Evolutionary conservation across 1,284 basidiomycete species (phyloP), one percentile per base, ranked within the genome.

Genomic region (Mycena sp.): DNA sequence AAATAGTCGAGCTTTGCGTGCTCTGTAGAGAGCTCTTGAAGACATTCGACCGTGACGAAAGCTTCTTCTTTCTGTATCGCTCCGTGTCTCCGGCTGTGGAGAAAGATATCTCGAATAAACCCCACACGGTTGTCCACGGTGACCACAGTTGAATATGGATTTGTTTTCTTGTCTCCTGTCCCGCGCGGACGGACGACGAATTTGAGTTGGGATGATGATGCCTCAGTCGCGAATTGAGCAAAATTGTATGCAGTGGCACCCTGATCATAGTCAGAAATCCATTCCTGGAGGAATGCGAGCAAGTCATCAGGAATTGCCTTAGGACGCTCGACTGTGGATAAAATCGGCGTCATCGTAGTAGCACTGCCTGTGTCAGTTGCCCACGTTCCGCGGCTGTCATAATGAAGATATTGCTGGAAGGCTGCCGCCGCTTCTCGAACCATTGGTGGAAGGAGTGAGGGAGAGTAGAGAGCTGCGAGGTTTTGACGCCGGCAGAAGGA

Each of bases 401-500:
- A 29, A 38, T 38, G 40, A 11, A 41, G 44, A 29, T 54, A 35
- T 23, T 25, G 40, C 25, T 30, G 10, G 37, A 54, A 54, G 17
- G 52, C 52, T 17, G 17, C 3, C 10, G 40, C 38, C n/a, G 52
- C 52, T 35, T 44, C 52, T n/a, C 19, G 41, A 10, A 54, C 43
- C 28, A 43, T 16, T 35, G 40, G 29, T 9, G 52, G 52, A 23
- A 44, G 52, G 9, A 54, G 43, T 12, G 35, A 38, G 5, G 50
- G 50, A 52, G 35, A 19, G 26, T 52, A 52, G 40, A 73, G 56
- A 5, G 56, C 37, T 10, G 65, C 58, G 2, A 73, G 52, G 29
- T 65, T 69, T 49, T 75, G 73, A 25, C 44, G 51, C 50, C 63
- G 65, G 23, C 70, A 72, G 48, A 75, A 76, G 10, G 62, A 65